These are phyloP conservation scores for Fusarium xyrophilum DNA, from an alignment of 2,329 filamentous ascomycete species.

Conservation along the genomic window DNA sequence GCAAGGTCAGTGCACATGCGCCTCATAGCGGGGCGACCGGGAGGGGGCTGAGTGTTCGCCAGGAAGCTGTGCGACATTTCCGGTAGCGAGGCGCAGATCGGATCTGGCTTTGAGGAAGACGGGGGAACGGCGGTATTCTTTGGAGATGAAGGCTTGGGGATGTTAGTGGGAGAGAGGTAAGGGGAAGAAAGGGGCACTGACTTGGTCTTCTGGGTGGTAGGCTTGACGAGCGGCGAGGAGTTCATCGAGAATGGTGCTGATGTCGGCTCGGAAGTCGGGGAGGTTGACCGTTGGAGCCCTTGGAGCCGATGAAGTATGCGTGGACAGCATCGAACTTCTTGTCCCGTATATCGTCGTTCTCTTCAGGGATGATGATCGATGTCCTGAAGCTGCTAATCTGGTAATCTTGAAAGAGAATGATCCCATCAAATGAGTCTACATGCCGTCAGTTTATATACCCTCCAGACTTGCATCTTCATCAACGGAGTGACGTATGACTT, in stretches of 20 bases:
- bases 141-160: slow-evolving; percentile 46
- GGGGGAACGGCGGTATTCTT: slow-evolving; percentile 44
- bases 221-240: slow-evolving; percentile 44
- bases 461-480: neutral
- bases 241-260: slow-evolving; percentile 50
- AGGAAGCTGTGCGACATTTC: slow-evolving; percentile 47
- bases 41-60: slow-evolving; percentile 54
- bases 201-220: slow-evolving; percentile 49
- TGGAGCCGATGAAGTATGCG: slow-evolving; percentile 53
- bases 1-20: slow-evolving; percentile 54
- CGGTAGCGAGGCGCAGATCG: slow-evolving; percentile 47
- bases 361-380: slow-evolving; percentile 1
- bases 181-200: slow-evolving; percentile 1
- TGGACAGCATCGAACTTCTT: slow-evolving; percentile 37
- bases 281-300: slow-evolving; percentile 53
- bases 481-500: neutral
- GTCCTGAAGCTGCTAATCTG: too few relatives aligned
- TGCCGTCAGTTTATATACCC: too few relatives aligned
- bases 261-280: slow-evolving; percentile 49
- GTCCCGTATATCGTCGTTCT: neutral
- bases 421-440: too few relatives aligned
- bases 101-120: slow-evolving; percentile 46
- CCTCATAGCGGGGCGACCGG: slow-evolving; percentile 56
- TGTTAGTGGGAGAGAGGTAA: rapidly evolving
- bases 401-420: too few relatives aligned